Evolutionary conservation across 75 land plant genomes (phyloP), one percentile per base, ranked within the genome.

Genomic region (Pinus tabuliformis): DNA sequence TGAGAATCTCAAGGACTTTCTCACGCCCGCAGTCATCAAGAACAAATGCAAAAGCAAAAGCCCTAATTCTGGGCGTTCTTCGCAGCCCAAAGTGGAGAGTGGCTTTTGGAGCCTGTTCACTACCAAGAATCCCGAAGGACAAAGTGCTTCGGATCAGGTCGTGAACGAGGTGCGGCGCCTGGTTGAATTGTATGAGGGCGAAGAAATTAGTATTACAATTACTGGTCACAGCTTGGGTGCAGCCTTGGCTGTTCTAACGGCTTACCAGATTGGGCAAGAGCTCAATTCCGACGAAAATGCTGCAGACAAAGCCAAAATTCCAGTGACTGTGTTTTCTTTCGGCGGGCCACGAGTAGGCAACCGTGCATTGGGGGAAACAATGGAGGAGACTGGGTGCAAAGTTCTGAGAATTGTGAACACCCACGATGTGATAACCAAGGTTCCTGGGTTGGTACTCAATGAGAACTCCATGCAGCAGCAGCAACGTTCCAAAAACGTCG

Each of bases 201-300:
- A 93, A 71, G 72, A 73, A 6, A 70, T 93, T 1, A 94, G 97
- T 86, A 88, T 94, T 59, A 92, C 90, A 1, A 63, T 92, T 24
- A 89, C 91, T 1, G 97, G 96, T 20, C 97, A 94, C 82, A 92
- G 97, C 88, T 86, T 94, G 9, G 97, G 97, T 3, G 97, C 91
- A 2, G 96, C 96, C 3, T 81, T 93, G 26, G 83, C 90, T 5
- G 18, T 91, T 0, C 77, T 93, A 1, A 86, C 78, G 0, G 96
- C 91, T 21, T 91, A 89, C 74, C 90, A 89, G 64, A 13, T 93
- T 22, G 80, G 80, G n/a, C 17, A 59, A 8, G 65, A 78, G 45
- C 15, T 22, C 54, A 17, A 8, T 20, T 63, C 65, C 6, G 56
- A 58, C 3, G 62, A 42, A 56, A 16, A n/a, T 3, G 39, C 22